Base-by-base conservation (phyloP, 805 yeast species). In the Yarrowia sp. region DNA sequence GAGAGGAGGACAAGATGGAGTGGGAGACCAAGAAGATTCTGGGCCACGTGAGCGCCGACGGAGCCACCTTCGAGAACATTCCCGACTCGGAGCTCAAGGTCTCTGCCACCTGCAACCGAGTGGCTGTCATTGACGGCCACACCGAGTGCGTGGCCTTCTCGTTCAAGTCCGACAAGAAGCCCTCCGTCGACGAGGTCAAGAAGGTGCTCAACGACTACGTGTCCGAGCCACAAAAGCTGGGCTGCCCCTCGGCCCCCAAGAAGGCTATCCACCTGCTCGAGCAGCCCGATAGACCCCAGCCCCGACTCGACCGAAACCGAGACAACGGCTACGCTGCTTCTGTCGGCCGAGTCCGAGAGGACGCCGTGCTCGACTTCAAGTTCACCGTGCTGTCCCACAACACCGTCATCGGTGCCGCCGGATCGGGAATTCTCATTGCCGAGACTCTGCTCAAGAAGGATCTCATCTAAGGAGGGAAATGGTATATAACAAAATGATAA, bases 331-430 rank as follows among this genome's bases (percentile, higher is more conserved):
- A 86, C 79, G 96, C 97, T 74, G 97, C 94, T 66, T 85, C 96
- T 55, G 98, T 95, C 64, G 98, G 99, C 63, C 86, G 99, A 80
- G 81, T 95, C 69, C 88, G 99, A 82, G 90, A 87, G 73, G 99
- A 95, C 77, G 92, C 97, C 9, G 91, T 95, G 13, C 84, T 95
- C 73, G 99, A 95, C 79, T 87, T 85, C 82, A 95, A 95, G 82
- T 94, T 95, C 93, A 97, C 95, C 67, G 95, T 92, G n/a, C 82
- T 95, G 72, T 93, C 98, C 34, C 99, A 95, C 80, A 95, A 95
- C 84, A 95, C 99, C 67, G 85, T 95, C 74, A 91, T 95, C 72
- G 99, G 99, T 76, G 99, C 99, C 75, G 99, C 99, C 33, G 99
- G 99, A 77, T 90, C 98, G 9, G 99, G 99, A 79, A 84, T 95